phyloP scores from a whole-genome alignment of 768 basidiomycete genomes.

The Suillus subalutaceus region DNA sequence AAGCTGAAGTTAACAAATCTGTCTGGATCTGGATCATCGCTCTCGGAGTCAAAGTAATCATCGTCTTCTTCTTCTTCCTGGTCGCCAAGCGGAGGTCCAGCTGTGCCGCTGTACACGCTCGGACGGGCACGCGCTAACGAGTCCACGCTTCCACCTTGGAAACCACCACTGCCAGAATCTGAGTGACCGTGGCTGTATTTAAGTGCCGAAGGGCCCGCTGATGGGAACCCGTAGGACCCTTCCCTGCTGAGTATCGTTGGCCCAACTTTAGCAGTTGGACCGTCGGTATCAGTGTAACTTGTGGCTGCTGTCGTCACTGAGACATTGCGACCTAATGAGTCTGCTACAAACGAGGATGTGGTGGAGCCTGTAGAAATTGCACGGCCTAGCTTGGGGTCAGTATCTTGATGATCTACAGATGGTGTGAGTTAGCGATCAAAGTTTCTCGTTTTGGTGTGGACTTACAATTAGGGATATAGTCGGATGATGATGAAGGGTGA shows the following conservation, averaged over 20 bases:
- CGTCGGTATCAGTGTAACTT: constrained; percentile 19
- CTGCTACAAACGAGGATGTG: constrained; percentile 28
- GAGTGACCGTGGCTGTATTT: constrained; percentile 17
- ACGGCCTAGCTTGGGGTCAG: constrained; percentile 25
- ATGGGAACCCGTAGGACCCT: constrained; percentile 22
- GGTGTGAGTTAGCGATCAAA: constrained; percentile 8
- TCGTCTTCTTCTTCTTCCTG: constrained; percentile 33
- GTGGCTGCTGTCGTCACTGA: constrained; percentile 32
- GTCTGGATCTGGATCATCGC: constrained; percentile 66
- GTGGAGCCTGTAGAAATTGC: constrained; percentile 34
- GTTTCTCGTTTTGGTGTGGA: background rate
- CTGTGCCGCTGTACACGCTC: constrained; percentile 21
- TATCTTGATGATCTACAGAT: constrained; percentile 17
- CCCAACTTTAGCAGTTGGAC: constrained; percentile 17
- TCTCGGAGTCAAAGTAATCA: constrained; percentile 40
- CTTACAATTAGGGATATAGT: constrained; percentile 26
- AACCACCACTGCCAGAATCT: constrained; percentile 23
- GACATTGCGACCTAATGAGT: constrained; percentile 26
- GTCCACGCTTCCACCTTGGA: constrained; percentile 25
- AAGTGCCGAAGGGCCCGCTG: constrained; percentile 27
- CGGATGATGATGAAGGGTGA: constrained; percentile 23
- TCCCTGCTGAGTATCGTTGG: constrained; percentile 20
- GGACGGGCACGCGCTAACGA: constrained; percentile 28
- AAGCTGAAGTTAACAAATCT: constrained; percentile 89
- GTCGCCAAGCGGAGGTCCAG: constrained; percentile 19